Base-by-base conservation (phyloP, 805 yeast species). In the Kodamaea jinghongensis region DNA sequence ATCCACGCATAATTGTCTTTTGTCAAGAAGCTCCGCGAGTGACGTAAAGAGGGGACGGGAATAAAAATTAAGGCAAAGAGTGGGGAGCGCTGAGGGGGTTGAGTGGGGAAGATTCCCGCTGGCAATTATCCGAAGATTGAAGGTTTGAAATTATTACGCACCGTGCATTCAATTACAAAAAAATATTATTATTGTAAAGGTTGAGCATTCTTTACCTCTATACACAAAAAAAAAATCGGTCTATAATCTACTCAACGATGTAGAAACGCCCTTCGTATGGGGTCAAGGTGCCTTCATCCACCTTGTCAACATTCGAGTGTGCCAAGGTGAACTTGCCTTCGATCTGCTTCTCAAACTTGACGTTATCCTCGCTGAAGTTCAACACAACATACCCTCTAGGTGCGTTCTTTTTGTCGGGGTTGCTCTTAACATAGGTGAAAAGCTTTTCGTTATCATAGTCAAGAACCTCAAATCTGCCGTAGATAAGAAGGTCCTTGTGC, bases 211-310 rank as follows among this genome's bases (percentile, higher is more conserved):
- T 20, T 20, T 20, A 20, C 23, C 23, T 20, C 23, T 20, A 20
- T 20, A 20, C 23, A 20, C 23, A 20, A 5, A 20, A 5, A 20
- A 5, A 8, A 5, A 20, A 5, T 5, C 23, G 5, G 8, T 20
- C 23, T 20, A 20, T 12, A 9, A 14, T 34, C n/a, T 16, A 37
- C 43, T 50, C 36, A 35, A 52, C 52, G 28, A 57, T 35, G 55
- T 67, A 71, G 10, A 70, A 53, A 57, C 76, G 67, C 10, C 70
- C 73, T 51, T 72, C 78, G 54, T 66, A 73, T 29, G 77, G 70
- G 34, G 56, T 48, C 49, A 73, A 63, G 16, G 47, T 44, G 26
- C 45, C 43, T 11, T 50, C 59, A 11, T 50, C 53, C 17, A 41
- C 42, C 1, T 50, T 47, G n/a, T 51, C 53, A 26, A 54, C 58